Percentiles rank a stretch among this genome's conserved stretches.
phyloP scores from a whole-genome alignment of 345 rosid genomes.

The Gossypium anomalum region DNA sequence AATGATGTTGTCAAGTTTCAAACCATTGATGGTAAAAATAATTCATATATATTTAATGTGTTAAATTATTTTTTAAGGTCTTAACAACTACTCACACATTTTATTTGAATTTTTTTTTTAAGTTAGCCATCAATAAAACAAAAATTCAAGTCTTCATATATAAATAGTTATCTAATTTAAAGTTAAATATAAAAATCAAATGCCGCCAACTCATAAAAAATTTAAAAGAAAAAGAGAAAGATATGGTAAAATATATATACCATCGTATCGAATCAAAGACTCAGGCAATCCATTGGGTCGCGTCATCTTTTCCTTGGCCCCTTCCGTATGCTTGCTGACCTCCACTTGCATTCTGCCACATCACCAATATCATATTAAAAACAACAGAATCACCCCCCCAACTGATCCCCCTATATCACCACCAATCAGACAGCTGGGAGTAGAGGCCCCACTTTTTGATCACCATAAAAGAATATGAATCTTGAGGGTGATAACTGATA shows the following conservation, averaged over 20 bases:
- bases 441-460: conserved; percentile 21
- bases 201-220: too few relatives aligned
- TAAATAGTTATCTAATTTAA: too few relatives aligned
- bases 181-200: too few relatives aligned
- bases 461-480: conserved; percentile 27
- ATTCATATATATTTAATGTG: too few relatives aligned
- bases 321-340: conserved; percentile 94
- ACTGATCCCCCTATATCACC: neutral
- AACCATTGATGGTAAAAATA: too few relatives aligned
- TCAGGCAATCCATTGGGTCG: conserved; percentile 97
- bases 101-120: fast-evolving
- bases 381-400: neutral
- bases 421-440: neutral
- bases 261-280: conserved; percentile 89
- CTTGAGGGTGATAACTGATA: neutral
- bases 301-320: conserved; percentile 65
- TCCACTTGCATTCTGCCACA: conserved; percentile 89
- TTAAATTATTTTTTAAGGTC: too few relatives aligned
- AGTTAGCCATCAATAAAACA: too few relatives aligned
- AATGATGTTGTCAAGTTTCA: too few relatives aligned
- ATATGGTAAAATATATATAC: conserved; percentile 29
- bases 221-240: neutral
- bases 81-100: too few relatives aligned
- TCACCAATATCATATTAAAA: conserved; percentile 5
- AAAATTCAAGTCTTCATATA: too few relatives aligned